These are phyloP conservation scores for Neurospora sp. DNA, from an alignment of 495 filamentous ascomycete genomes.

Conservation along the genomic window DNA sequence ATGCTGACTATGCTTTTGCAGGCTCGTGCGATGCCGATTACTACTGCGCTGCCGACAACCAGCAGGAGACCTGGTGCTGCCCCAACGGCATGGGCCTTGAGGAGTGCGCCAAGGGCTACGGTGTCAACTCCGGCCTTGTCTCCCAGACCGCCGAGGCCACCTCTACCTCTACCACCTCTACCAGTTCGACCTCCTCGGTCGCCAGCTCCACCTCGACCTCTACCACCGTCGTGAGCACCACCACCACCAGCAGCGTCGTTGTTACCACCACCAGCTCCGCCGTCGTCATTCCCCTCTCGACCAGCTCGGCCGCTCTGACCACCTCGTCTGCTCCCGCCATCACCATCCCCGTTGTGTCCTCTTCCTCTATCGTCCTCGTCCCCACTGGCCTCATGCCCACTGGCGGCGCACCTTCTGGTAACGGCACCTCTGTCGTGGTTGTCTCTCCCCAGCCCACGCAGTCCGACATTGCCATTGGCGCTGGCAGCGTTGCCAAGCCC, in stretches of 20 bases:
- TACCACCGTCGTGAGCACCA: not conserved
- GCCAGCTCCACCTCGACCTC: slow-evolving; percentile 9
- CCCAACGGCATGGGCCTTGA: slow-evolving; percentile 29
- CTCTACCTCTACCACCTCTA: slow-evolving; percentile 7
- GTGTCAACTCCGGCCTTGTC: slow-evolving; percentile 27
- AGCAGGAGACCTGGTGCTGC: slow-evolving; percentile 36
- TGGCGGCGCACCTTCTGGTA: not conserved
- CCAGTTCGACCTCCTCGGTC: slow-evolving; percentile 7
- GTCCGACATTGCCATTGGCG: slow-evolving; percentile 8
- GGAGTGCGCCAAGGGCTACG: slow-evolving; percentile 32
- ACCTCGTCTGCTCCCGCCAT: slow-evolving; percentile 2
- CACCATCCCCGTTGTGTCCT: not conserved
- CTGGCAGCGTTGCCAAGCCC: slow-evolving; percentile 13
- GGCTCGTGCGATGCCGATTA: slow-evolving; percentile 38
- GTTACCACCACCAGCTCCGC: not conserved
- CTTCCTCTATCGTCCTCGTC: not conserved
- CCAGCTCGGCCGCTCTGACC: slow-evolving; percentile 4
- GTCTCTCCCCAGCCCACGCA: slow-evolving; percentile 5
- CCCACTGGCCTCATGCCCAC: not conserved
- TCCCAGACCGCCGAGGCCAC: slow-evolving; percentile 22
- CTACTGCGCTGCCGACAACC: slow-evolving; percentile 34
- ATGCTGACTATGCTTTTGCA: slow-evolving; percentile 11
- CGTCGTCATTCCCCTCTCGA: not conserved
- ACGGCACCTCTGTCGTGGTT: not conserved
- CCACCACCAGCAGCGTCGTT: slow-evolving; percentile 1